Evolutionary conservation across 2,329 filamentous ascomycete species (phyloP).

Genomic region (Kalmusia sp.): DNA sequence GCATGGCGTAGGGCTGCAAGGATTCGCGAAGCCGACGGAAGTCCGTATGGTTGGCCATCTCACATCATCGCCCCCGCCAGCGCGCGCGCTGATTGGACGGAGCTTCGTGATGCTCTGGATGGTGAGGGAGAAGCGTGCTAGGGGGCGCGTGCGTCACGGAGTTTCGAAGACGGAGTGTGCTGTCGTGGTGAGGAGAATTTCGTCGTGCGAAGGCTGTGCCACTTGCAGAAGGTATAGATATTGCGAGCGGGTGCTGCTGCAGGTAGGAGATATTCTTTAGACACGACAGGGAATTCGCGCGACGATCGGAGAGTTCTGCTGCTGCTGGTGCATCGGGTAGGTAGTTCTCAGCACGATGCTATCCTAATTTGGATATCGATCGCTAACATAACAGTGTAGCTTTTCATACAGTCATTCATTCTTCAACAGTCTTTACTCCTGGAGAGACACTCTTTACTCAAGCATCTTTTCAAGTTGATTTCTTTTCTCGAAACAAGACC

Average conservation of each 20-base stretch:
- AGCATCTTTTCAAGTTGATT: not conserved
- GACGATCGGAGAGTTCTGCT: not conserved
- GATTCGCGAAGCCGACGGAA: no score
- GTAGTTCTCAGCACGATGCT: not conserved
- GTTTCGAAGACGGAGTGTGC: not conserved
- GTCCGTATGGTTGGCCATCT: no score
- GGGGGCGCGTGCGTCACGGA: conserved; percentile 3
- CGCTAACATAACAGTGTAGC: not conserved
- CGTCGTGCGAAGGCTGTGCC: conserved; percentile 1
- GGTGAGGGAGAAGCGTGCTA: conserved; percentile 5
- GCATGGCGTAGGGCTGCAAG: not conserved
- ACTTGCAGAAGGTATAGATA: conserved; percentile 5
- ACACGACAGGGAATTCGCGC: not conserved
- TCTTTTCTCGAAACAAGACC: not conserved
- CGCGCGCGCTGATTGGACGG: not conserved
- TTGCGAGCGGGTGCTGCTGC: not conserved
- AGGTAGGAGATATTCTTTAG: conserved; percentile 5
- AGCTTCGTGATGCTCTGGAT: not conserved
- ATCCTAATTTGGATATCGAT: no score
- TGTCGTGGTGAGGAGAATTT: conserved; percentile 1
- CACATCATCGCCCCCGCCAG: not conserved
- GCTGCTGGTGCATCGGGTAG: conserved; percentile 5
- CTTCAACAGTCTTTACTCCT: not conserved
- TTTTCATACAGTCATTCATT: conserved; percentile 5
- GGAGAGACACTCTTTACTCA: conserved; percentile 1